These are phyloP conservation scores for Heterobasidion occidentale DNA, from an alignment of 1,284 basidiomycete species.

Conservation along the genomic window DNA sequence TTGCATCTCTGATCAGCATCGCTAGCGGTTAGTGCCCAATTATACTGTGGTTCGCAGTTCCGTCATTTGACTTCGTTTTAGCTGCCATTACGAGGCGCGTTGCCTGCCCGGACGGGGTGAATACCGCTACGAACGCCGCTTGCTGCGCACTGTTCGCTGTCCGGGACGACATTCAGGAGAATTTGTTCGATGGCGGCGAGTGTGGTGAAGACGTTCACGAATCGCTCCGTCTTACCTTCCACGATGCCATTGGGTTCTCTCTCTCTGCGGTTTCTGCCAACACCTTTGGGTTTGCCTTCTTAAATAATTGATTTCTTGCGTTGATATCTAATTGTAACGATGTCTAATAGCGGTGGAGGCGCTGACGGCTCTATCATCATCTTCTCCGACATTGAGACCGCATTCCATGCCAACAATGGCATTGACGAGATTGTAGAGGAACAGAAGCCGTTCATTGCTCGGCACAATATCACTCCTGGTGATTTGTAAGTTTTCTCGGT, in stretches of 20 bases:
- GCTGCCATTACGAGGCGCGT: not conserved
- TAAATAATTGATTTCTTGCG: too few relatives aligned
- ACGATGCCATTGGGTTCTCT: slow-evolving; percentile 10
- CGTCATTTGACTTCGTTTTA: not conserved
- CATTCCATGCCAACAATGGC: slow-evolving; percentile 15
- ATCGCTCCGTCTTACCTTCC: slow-evolving; percentile 9
- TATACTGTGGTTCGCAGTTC: too few relatives aligned
- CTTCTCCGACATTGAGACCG: slow-evolving; percentile 13
- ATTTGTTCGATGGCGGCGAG: slow-evolving; percentile 30
- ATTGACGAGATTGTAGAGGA: slow-evolving; percentile 15
- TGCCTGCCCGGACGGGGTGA: slow-evolving; percentile 25
- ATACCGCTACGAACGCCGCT: slow-evolving; percentile 23
- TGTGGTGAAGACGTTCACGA: slow-evolving; percentile 31
- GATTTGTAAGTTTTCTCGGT: slow-evolving; percentile 5
- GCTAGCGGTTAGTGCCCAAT: not conserved
- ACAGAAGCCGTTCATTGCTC: slow-evolving; percentile 13
- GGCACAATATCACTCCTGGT: not conserved
- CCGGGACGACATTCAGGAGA: slow-evolving; percentile 29
- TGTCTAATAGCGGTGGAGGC: slow-evolving; percentile 4
- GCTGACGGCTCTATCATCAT: slow-evolving; percentile 17
- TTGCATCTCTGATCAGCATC: not conserved
- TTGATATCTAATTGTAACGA: slow-evolving; percentile 1
- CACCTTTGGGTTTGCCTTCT: too few relatives aligned
- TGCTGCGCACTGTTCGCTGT: slow-evolving; percentile 33
- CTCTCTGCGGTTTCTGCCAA: not conserved